Evolutionary conservation across 1,139 yeast species (phyloP), one percentile per base, ranked within the genome.

Genomic region (Pichia kudriavzevii): DNA sequence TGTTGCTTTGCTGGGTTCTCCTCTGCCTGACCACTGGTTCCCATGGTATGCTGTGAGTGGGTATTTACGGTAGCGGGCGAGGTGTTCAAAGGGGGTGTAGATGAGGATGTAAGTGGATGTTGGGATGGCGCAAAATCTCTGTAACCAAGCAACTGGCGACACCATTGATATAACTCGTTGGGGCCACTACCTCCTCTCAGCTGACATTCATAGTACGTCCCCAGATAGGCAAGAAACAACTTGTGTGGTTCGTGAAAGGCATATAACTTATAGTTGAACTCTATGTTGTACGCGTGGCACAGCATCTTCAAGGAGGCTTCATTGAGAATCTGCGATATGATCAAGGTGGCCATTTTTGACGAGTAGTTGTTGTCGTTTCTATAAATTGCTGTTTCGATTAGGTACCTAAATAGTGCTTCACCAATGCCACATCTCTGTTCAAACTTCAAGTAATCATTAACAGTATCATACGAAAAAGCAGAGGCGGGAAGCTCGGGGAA

Each of bases 261-360:
- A 1, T 31, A 29, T 3, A 30, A 26, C 26, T 30, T 36, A 21
- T 39, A 36, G 19, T 36, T 39, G 14, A 34, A 34, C 8, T 36
- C 34, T 13, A 39, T 21, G 19, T 33, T 39, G 24, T 39, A 39
- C 8, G 40, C 40, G 7, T 27, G 26, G 16, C 25, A 22, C 8
- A 39, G 24, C 7, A 36, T 22, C 7, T 19, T 12, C 7, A 39
- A 22, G 3, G 40, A 31, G 11, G n/a, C n/a, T 22, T 18, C 25
- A 17, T 36, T 39, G 1, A 39, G 8, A 4, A 38, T 35, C 16
- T 39, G 30, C 9, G 22, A 17, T 6, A 26, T 16, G 7, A 28
- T 20, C 5, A 14, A 15, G 10, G 26, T 10, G 2, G 30, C 16
- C 9, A 32, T 11, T 4, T 16, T 13, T 7, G 26, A 10, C 5